phyloP scores from a whole-genome alignment of 495 filamentous ascomycete species.

The Viridothelium virens region DNA sequence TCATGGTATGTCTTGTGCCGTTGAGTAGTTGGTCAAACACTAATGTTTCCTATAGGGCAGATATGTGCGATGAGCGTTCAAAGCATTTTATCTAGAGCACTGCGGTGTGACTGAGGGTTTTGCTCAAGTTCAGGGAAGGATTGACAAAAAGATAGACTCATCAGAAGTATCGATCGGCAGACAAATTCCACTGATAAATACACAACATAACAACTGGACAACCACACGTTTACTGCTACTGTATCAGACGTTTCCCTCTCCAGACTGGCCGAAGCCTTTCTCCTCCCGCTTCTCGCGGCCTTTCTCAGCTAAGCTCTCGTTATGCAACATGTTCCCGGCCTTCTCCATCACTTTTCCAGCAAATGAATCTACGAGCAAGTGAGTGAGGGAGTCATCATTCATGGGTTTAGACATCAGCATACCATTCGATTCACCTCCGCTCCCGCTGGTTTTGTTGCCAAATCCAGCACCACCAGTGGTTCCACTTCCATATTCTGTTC shows the following conservation, averaged over 20 bases:
- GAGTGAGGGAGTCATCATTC: not conserved
- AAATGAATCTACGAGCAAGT: slow-evolving; percentile 13
- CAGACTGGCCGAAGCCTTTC: slow-evolving; percentile 10
- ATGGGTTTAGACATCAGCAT: not conserved
- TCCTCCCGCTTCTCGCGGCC: slow-evolving; percentile 23
- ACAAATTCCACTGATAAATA: too few relatives aligned
- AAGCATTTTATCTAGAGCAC: slow-evolving; percentile 9
- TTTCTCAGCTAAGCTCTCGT: slow-evolving; percentile 21
- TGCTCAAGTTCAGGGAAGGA: too few relatives aligned
- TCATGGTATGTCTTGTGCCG: slow-evolving; percentile 60
- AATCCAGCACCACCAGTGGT: slow-evolving; percentile 19
- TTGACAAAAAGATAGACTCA: too few relatives aligned
- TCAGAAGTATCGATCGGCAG: too few relatives aligned
- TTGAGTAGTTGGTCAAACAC: slow-evolving; percentile 30
- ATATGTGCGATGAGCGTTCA: slow-evolving; percentile 52
- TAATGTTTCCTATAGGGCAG: slow-evolving; percentile 44
- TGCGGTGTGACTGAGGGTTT: too few relatives aligned
- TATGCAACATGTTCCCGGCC: slow-evolving; percentile 17
- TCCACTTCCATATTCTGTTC: slow-evolving; percentile 17
- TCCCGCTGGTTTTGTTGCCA: slow-evolving; percentile 8
- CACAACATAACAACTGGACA: not conserved
- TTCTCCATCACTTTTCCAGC: slow-evolving; percentile 28
- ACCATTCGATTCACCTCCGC: not conserved
- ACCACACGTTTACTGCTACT: not conserved
- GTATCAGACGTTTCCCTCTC: not conserved